A percentile compares a stretch with the other conserved stretches of the same genome.
Evolutionary conservation across 208 protist genomes (phyloP).

Genomic region (Chromosphaera perkinsii): DNA sequence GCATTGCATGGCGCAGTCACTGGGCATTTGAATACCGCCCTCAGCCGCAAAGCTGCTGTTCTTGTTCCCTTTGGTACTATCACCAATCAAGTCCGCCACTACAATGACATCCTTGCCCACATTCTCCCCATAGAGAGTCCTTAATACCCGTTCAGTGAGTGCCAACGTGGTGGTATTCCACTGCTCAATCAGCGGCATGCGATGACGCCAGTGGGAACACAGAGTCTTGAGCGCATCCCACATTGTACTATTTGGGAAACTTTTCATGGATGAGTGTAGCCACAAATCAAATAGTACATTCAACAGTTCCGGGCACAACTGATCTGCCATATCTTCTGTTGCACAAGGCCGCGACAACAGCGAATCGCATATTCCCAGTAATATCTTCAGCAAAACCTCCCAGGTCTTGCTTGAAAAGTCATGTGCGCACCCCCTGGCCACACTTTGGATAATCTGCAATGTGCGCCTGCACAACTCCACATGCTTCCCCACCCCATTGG

Average conservation of each 20-base stretch:
- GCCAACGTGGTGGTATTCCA: constrained; percentile 33
- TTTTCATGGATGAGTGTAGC: constrained; percentile 31
- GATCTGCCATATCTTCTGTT: constrained; percentile 27
- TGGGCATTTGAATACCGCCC: constrained; percentile 24
- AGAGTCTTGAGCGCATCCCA: constrained; percentile 29
- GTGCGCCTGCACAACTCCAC: constrained; percentile 32
- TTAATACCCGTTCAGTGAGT: constrained; percentile 30
- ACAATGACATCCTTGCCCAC: constrained; percentile 11
- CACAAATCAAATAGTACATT: constrained; percentile 33
- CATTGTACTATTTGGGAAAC: constrained; percentile 30
- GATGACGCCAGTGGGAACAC: constrained; percentile 28
- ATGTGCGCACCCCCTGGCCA: neutral
- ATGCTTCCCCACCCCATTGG: constrained; percentile 16
- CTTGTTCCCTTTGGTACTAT: neutral
- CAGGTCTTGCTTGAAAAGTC: constrained; percentile 23
- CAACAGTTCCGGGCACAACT: constrained; percentile 17
- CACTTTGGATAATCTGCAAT: constrained; percentile 31
- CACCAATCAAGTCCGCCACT: no score
- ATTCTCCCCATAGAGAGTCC: constrained; percentile 28
- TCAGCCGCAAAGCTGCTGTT: constrained; percentile 4
- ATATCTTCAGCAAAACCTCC: constrained; percentile 34
- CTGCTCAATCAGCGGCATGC: constrained; percentile 28
- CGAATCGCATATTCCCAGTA: constrained; percentile 35
- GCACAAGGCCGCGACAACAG: constrained; percentile 10
- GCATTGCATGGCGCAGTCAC: constrained; percentile 33